Percentiles rank a stretch among this genome's conserved stretches.
These are phyloP conservation scores for Cercospora citrullina DNA, from an alignment of 2,329 filamentous ascomycete species.

Conservation along the genomic window DNA sequence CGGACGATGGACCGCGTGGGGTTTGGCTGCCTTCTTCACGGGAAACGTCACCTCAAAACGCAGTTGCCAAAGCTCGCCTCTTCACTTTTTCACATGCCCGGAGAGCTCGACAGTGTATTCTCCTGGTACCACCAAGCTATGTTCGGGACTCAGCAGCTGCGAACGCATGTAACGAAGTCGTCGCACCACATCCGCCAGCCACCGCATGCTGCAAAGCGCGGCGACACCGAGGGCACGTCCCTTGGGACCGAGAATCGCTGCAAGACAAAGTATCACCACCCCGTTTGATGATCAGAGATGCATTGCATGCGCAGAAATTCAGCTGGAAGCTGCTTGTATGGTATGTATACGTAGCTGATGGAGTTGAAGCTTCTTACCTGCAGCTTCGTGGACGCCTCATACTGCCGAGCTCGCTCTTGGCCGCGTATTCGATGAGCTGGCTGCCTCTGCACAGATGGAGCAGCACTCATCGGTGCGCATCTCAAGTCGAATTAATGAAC, in stretches of 20 bases:
- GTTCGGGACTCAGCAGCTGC: neutral
- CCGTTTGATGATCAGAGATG: neutral
- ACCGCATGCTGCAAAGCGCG: neutral
- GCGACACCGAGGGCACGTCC: neutral
- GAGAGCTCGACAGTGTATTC: neutral
- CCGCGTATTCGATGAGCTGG: slow-evolving; percentile 1
- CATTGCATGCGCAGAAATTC: neutral
- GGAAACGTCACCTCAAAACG: neutral
- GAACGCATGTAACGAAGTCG: neutral
- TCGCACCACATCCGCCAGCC: neutral
- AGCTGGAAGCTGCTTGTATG: neutral
- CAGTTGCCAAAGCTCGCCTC: neutral
- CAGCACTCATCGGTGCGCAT: neutral
- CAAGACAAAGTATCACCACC: neutral
- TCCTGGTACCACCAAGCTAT: neutral
- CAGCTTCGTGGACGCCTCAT: neutral
- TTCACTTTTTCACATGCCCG: neutral
- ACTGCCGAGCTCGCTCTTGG: neutral
- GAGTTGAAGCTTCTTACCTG: slow-evolving; percentile 1
- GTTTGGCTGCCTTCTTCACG: neutral
- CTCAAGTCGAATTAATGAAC: neutral
- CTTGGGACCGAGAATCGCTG: neutral
- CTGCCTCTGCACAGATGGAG: neutral
- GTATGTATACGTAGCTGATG: slow-evolving; percentile 1
- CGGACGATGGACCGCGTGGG: neutral